Conservation (phyloP, 1,139 yeast genomes). For the Keqinozyma sinolaborantium region DNA sequence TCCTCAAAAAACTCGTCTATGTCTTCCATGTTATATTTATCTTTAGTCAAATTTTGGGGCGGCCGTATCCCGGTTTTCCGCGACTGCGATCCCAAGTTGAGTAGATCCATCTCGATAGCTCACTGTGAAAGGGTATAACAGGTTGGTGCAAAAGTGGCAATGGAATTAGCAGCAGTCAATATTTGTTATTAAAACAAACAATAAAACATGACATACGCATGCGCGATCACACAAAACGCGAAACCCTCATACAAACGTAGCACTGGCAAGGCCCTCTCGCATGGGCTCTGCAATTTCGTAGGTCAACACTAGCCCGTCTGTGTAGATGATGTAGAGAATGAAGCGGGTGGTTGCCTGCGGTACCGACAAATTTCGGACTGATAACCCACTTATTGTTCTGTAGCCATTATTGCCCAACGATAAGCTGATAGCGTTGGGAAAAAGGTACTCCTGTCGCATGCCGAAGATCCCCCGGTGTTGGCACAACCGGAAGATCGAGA, state of each 20-base stretch:
- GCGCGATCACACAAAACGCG: slow-evolving; percentile 1
- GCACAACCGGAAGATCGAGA: slow-evolving; percentile 55
- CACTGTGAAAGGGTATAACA: background rate
- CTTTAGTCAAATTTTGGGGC: slow-evolving; percentile 49
- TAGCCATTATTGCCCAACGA: slow-evolving; percentile 24
- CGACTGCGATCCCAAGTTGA: slow-evolving; percentile 52
- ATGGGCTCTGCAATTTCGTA: slow-evolving; percentile 15
- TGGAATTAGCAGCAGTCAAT: background rate
- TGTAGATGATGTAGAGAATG: slow-evolving; percentile 25
- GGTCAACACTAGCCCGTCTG: slow-evolving; percentile 29
- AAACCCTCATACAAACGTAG: background rate
- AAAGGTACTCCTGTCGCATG: slow-evolving; percentile 58
- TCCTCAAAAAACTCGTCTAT: slow-evolving; percentile 67
- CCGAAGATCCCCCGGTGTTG: slow-evolving; percentile 53
- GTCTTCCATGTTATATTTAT: slow-evolving; percentile 75
- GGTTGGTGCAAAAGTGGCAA: background rate
- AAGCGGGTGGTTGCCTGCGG: slow-evolving; percentile 15
- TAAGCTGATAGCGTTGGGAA: slow-evolving; percentile 38
- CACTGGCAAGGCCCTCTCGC: background rate
- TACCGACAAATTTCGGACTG: slow-evolving; percentile 20
- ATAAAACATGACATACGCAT: background rate
- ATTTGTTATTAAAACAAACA: slow-evolving; percentile 1
- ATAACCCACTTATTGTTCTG: slow-evolving; percentile 31
- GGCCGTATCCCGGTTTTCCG: slow-evolving; percentile 61
- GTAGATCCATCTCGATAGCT: slow-evolving; percentile 40